phyloP scores from a whole-genome alignment of 2,329 filamentous ascomycete genomes.

The Mycosphaerella sp. region DNA sequence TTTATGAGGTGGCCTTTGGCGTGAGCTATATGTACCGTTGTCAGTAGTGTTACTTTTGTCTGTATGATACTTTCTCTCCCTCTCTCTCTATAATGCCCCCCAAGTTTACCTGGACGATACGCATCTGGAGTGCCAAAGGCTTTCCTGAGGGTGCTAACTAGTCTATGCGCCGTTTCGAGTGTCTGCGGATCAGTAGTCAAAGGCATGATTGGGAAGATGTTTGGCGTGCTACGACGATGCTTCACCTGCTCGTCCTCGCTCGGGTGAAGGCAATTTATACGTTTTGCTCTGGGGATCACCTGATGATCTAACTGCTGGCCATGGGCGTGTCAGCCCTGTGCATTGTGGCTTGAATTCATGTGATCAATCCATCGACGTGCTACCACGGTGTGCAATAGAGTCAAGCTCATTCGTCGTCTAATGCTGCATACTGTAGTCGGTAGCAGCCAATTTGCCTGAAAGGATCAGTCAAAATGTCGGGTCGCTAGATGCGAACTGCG shows the following conservation, averaged over 20 bases:
- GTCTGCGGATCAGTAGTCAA: constrained; percentile 18
- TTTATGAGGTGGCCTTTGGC: constrained; percentile 49
- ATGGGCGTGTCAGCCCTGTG: background rate
- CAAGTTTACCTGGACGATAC: constrained; percentile 22
- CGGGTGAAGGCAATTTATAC: background rate
- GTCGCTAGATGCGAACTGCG: background rate
- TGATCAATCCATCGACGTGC: background rate
- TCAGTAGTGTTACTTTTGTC: background rate
- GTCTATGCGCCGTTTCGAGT: constrained; percentile 18
- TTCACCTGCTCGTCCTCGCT: background rate
- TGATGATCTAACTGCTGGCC: background rate
- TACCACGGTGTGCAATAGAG: background rate
- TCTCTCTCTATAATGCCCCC: no score
- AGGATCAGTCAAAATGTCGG: background rate
- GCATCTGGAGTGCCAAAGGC: constrained; percentile 24
- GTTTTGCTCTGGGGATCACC: background rate
- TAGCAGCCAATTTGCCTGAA: background rate
- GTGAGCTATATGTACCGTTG: constrained; percentile 39
- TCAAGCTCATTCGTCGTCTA: background rate
- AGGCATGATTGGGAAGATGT: constrained; percentile 19
- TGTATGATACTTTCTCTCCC: background rate
- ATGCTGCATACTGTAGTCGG: background rate
- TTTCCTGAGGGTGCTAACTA: constrained; percentile 22
- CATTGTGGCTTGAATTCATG: background rate
- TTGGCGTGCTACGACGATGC: background rate